phyloP scores from a whole-genome alignment of 805 yeast species.

The Spathaspora sp. region DNA sequence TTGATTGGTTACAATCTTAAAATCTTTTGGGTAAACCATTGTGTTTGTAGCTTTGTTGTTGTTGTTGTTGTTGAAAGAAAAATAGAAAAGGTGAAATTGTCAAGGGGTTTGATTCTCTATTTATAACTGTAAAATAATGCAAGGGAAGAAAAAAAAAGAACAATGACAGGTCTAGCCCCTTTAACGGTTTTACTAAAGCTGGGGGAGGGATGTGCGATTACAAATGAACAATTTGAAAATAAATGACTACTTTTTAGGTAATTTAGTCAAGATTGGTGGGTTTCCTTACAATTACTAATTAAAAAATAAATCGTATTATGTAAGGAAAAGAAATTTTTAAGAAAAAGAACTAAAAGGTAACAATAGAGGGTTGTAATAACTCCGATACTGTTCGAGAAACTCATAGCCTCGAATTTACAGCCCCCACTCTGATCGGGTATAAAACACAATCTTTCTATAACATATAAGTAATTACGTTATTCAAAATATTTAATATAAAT shows the following conservation, averaged over 20 bases:
- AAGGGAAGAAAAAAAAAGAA: background rate
- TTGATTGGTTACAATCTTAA: slow-evolving; percentile 27
- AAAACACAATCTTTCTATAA: background rate
- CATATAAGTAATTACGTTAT: background rate
- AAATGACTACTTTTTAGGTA: too few species aligned
- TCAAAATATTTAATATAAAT: background rate
- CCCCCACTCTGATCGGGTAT: background rate
- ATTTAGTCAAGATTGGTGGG: background rate
- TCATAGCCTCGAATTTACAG: background rate
- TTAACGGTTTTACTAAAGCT: background rate
- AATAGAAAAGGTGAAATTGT: background rate
- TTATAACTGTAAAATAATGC: background rate
- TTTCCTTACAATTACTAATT: background rate
- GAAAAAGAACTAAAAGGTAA: background rate
- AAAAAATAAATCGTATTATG: background rate
- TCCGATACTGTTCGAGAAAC: background rate
- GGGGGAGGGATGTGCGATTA: background rate
- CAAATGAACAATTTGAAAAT: background rate
- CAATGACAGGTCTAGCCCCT: background rate
- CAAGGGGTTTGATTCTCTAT: background rate
- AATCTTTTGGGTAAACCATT: slow-evolving; percentile 33
- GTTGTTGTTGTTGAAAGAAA: background rate
- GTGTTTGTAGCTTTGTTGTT: background rate
- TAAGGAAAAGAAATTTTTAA: background rate
- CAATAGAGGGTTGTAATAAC: background rate